Evolutionary conservation across 768 basidiomycete genomes (phyloP), one percentile per base, ranked within the genome.

Genomic region (Calocybe cyanea): DNA sequence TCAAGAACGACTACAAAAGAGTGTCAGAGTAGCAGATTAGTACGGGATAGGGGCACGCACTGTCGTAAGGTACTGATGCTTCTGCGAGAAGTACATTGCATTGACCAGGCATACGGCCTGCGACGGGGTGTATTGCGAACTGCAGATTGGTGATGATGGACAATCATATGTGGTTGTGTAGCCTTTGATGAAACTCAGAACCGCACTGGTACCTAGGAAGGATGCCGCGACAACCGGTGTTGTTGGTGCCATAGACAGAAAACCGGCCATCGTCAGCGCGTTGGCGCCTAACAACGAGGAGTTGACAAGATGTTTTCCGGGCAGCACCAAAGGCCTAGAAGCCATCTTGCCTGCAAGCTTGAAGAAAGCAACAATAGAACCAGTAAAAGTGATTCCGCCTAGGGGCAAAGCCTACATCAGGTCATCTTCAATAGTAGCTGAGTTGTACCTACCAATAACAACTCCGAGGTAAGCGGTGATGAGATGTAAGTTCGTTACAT

Each of bases 71-170:
- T 11, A 93, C 90, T 4, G 87, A 85, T 2, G 91, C 91, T 60
- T 93, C 91, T 3, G 91, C 91, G 4, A 93, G 70, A 37, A 93
- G 75, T n/a, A 93, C 89, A 56, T 93, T 93, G 61, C 89, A 91
- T 66, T 93, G 87, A 34, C 91, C 91, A 10, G 91, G 91, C 91
- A 93, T 93, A 37, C 91, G 84, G 41, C 91, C 91, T 33, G 91
- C 91, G 11, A 93, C 91, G 9, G 91, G 91, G 57, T 93, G 91
- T 45, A 90, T 90, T 8, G 87, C 87, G 58, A 90, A 90, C 65
- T 76, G 43, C 5, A 17, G 20, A 10, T 5, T 6, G 34, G 18
- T 5, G 18, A 7, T 43, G 17, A 46, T 8, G 17, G 13, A 25
- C 2, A 17, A 19, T 15, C 17, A 10, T 15, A 38, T 2, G 90